Evolutionary conservation across 2,329 filamentous ascomycete genomes (phyloP).

Genomic region (Aureobasidium mangrovei): DNA sequence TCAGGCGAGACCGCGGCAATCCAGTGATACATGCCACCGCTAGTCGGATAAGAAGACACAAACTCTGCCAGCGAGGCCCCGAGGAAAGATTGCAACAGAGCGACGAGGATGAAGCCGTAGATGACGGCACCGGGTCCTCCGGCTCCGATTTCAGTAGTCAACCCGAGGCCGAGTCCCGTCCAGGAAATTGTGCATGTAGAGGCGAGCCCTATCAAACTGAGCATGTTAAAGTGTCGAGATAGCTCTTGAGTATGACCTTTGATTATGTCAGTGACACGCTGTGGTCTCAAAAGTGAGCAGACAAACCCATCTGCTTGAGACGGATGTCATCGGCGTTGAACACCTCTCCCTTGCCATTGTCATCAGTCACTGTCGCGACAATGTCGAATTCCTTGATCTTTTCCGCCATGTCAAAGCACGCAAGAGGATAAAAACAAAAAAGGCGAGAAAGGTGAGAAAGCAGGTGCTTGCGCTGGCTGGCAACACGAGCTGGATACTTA

Average conservation of each 20-base stretch:
- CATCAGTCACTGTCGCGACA: not conserved
- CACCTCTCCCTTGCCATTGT: not conserved
- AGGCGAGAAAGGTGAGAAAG: not conserved
- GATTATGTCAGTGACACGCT: not conserved
- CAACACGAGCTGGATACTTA: not conserved
- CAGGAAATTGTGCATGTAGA: constrained; percentile 17
- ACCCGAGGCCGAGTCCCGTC: constrained; percentile 16
- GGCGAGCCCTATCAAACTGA: constrained; percentile 10
- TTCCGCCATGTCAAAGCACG: not conserved
- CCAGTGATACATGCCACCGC: constrained; percentile 19
- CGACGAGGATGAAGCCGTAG: constrained; percentile 16
- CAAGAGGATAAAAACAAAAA: not conserved
- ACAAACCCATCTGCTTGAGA: constrained; percentile 6
- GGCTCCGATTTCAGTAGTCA: constrained; percentile 14
- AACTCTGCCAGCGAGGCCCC: constrained; percentile 17
- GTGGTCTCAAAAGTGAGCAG: not conserved
- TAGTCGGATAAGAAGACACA: constrained; percentile 15
- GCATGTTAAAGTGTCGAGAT: constrained; percentile 2
- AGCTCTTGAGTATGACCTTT: constrained; percentile 8
- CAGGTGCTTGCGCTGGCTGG: too few species aligned
- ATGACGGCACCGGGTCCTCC: constrained; percentile 17
- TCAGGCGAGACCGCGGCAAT: constrained; percentile 15
- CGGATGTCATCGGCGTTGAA: not conserved
- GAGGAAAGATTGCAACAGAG: constrained; percentile 17
- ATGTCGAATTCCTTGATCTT: not conserved